These are phyloP conservation scores for Teratosphaeria zuluensis DNA, from an alignment of 2,329 filamentous ascomycete genomes.

Conservation along the genomic window DNA sequence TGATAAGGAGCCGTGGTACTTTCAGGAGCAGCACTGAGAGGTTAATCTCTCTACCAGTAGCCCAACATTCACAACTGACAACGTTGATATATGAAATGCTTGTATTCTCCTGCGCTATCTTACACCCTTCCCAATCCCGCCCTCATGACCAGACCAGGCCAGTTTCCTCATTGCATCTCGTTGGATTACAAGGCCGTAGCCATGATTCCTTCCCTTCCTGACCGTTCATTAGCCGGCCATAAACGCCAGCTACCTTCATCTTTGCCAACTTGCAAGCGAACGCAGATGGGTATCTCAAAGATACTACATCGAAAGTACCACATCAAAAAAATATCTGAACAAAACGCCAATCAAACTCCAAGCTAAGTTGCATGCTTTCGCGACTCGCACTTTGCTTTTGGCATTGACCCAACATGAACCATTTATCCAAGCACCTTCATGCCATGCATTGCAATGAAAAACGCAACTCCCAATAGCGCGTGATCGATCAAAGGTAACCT, in stretches of 20 bases:
- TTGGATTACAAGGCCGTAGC: neutral
- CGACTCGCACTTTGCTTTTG: neutral
- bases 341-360: neutral
- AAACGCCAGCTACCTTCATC: neutral
- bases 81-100: neutral
- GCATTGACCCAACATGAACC: too few species aligned
- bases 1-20: conserved; percentile 37
- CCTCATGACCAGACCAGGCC: neutral
- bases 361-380: neutral
- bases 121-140: neutral
- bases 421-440: neutral
- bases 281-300: neutral
- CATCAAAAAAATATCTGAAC: neutral
- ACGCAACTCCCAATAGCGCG: neutral
- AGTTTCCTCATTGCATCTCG: neutral
- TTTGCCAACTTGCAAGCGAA: neutral
- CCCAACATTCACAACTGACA: neutral
- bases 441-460: neutral
- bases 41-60: too few species aligned
- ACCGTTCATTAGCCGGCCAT: neutral
- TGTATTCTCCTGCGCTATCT: neutral
- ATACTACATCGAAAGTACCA: neutral
- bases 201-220: neutral
- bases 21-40: conserved; percentile 14
- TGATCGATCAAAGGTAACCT: neutral